phyloP scores from a whole-genome alignment of 2,329 filamentous ascomycete genomes.

The Monilinia polystroma region DNA sequence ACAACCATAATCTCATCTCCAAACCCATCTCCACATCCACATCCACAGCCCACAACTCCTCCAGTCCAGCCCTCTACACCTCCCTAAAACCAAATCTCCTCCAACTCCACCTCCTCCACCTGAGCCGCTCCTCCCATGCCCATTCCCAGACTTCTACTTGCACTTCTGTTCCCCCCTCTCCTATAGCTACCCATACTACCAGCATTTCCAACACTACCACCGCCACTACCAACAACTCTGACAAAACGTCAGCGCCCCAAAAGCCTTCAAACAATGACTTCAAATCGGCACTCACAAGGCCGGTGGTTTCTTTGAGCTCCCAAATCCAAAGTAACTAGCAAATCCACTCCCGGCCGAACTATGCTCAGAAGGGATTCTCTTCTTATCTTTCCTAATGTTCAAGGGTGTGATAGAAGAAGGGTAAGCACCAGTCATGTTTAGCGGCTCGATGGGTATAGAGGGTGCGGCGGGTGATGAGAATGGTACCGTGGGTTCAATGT shows the following conservation, averaged over 20 bases:
- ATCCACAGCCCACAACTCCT: background rate
- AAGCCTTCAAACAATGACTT: background rate
- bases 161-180: background rate
- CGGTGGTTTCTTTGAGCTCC: background rate
- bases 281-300: conserved; percentile 13
- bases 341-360: conserved; percentile 10
- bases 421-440: background rate
- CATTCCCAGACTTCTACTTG: background rate
- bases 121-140: background rate
- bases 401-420: background rate
- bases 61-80: background rate
- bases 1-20: too few relatives aligned
- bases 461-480: background rate
- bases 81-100: background rate
- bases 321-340: conserved; percentile 22
- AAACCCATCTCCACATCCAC: background rate
- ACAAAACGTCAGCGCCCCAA: conserved; percentile 8
- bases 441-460: background rate
- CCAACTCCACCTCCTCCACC: conserved; percentile 15
- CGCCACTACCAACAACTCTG: background rate
- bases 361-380: background rate
- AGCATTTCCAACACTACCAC: background rate
- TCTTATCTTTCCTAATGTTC: conserved; percentile 10
- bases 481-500: background rate
- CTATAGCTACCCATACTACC: background rate